A percentile compares a stretch with the other conserved stretches of the same genome.
These are phyloP conservation scores for Vanilla planifolia DNA, from an alignment of 106 monocot genomes.

Conservation along the genomic window DNA sequence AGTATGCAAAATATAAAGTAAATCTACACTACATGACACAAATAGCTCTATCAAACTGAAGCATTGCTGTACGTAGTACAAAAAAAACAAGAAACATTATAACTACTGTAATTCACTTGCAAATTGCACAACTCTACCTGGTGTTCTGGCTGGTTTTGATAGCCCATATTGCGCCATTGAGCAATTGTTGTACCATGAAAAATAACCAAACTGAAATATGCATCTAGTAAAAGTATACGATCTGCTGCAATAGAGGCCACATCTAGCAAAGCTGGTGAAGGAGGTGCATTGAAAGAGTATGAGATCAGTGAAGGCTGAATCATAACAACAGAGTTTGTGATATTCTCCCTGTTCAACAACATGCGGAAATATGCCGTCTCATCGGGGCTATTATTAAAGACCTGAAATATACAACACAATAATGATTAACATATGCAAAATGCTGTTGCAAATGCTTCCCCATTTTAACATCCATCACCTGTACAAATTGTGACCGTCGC, in stretches of 20 bases:
- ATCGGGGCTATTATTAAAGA: conserved; percentile 98
- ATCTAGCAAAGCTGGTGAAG: conserved; percentile 77
- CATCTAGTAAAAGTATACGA: conserved; percentile 88
- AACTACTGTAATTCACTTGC: neutral
- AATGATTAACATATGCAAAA: conserved; percentile 3
- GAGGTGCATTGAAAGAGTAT: conserved; percentile 81
- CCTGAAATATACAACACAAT: conserved; percentile 33
- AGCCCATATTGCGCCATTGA: conserved; percentile 98
- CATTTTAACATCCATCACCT: conserved; percentile 53
- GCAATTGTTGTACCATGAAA: conserved; percentile 98
- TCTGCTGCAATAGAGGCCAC: conserved; percentile 88
- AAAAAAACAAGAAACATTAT: too few species aligned
- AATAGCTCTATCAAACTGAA: too few species aligned
- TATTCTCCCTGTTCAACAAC: conserved; percentile 84
- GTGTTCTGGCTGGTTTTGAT: conserved; percentile 95
- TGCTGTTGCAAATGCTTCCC: neutral
- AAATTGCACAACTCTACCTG: conserved; percentile 34
- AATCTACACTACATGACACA: too few species aligned
- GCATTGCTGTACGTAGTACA: too few species aligned
- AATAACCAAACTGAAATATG: conserved; percentile 97
- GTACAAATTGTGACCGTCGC: conserved; percentile 91
- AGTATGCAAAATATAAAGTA: too few species aligned
- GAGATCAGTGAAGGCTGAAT: conserved; percentile 89
- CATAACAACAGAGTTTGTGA: conserved; percentile 93
- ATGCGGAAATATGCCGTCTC: conserved; percentile 99